These are phyloP conservation scores for Debaryomyces sp. DNA, from an alignment of 1,139 yeast genomes.

Conservation along the genomic window DNA sequence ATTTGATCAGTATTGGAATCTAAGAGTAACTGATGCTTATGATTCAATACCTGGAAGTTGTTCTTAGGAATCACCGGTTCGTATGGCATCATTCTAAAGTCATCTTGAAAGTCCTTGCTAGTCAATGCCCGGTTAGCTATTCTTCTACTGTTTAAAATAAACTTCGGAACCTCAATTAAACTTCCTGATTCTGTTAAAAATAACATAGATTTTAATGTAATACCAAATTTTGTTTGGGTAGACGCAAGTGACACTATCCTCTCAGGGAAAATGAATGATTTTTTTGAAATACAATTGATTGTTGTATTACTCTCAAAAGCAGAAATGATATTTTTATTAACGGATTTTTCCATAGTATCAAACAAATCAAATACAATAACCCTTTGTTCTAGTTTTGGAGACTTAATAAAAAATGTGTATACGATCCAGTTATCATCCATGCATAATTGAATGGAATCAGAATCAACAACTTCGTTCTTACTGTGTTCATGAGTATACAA, in stretches of 20 bases:
- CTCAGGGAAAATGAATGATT: constrained; percentile 66
- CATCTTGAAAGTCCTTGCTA: constrained; percentile 53
- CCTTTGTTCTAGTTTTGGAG: constrained; percentile 58
- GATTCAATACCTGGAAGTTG: constrained; percentile 41
- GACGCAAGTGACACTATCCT: constrained; percentile 53
- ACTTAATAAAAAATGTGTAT: constrained; percentile 60
- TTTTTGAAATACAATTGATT: constrained; percentile 38
- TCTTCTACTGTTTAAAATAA: constrained; percentile 62
- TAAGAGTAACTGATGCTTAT: constrained; percentile 39
- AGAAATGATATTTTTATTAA: constrained; percentile 26
- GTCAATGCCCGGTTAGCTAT: constrained; percentile 56
- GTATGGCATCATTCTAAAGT: constrained; percentile 65
- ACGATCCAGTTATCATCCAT: constrained; percentile 87
- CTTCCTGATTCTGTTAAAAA: constrained; percentile 63
- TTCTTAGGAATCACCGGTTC: constrained; percentile 62
- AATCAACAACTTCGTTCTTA: constrained; percentile 41
- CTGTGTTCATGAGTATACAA: constrained; percentile 52
- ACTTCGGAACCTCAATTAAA: constrained; percentile 72
- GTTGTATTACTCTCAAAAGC: constrained; percentile 33
- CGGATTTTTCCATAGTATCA: constrained; percentile 52
- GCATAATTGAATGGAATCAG: constrained; percentile 48
- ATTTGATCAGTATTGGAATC: constrained; percentile 32
- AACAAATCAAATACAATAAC: constrained; percentile 77
- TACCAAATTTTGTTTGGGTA: constrained; percentile 71
- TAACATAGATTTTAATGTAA: constrained; percentile 70